phyloP scores from a whole-genome alignment of 2,329 filamentous ascomycete genomes.

The Didymella segeticola region DNA sequence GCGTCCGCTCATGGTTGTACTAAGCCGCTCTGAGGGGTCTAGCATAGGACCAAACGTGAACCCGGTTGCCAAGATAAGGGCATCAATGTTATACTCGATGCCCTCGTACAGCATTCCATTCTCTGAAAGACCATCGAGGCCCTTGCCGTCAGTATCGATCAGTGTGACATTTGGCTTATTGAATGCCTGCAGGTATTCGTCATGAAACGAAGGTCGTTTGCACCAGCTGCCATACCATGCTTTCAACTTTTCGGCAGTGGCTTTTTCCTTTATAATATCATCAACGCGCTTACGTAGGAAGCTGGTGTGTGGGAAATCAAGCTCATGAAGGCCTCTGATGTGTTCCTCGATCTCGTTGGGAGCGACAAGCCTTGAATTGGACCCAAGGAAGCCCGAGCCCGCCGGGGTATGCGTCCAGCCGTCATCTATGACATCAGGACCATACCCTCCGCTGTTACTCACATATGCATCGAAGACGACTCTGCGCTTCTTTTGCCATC shows the following conservation, averaged over 20 bases:
- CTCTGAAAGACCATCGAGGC: constrained; percentile 45
- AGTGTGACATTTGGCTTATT: constrained; percentile 65
- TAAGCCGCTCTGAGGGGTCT: neutral
- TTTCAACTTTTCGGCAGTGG: constrained; percentile 59
- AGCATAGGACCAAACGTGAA: neutral
- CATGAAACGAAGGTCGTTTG: constrained; percentile 67
- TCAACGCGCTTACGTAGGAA: neutral
- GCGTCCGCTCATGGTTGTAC: neutral
- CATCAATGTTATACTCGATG: neutral
- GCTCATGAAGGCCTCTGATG: neutral
- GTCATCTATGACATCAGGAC: neutral
- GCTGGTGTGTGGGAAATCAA: neutral
- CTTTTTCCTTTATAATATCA: neutral
- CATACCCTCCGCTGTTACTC: neutral
- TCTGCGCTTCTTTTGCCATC: neutral
- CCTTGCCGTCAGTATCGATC: constrained; percentile 64
- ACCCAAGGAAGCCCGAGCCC: neutral
- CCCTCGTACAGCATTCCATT: neutral
- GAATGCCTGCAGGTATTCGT: constrained; percentile 64
- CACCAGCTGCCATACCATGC: constrained; percentile 67
- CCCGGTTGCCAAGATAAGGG: neutral
- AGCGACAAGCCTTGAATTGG: neutral
- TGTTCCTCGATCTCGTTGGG: neutral
- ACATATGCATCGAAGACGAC: neutral
- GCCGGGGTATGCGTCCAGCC: neutral